phyloP scores from a whole-genome alignment of 2,329 filamentous ascomycete species.

The Achaetomium macrosporum region DNA sequence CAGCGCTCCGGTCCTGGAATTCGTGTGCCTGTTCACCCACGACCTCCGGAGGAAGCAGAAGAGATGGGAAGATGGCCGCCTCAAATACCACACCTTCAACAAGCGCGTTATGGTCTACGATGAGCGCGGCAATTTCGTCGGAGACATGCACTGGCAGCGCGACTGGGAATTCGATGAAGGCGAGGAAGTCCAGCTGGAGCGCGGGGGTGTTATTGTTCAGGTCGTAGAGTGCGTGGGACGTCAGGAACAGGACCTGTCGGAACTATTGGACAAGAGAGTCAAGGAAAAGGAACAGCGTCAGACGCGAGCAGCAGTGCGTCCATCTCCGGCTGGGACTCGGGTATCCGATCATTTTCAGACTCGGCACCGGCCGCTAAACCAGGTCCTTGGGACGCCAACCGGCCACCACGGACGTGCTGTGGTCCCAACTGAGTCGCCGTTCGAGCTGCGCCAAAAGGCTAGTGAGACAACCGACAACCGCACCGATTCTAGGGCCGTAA shows the following conservation, averaged over 20 bases:
- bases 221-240: constrained; percentile 69
- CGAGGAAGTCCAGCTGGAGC: constrained; percentile 74
- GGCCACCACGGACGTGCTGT: constrained; percentile 57
- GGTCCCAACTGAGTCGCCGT: constrained; percentile 56
- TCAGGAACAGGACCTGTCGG: constrained; percentile 70
- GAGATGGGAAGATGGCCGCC: constrained; percentile 85
- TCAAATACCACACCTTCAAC: constrained; percentile 89
- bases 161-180: constrained; percentile 67
- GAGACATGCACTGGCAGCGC: constrained; percentile 75
- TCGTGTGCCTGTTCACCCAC: constrained; percentile 78
- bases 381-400: constrained; percentile 59
- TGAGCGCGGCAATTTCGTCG: constrained; percentile 70
- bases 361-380: constrained; percentile 43
- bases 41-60: constrained; percentile 84
- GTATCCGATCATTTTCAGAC: constrained; percentile 33
- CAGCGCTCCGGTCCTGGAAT: constrained; percentile 73
- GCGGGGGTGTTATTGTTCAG: constrained; percentile 69
- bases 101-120: constrained; percentile 88
- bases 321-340: constrained; percentile 13
- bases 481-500: constrained; percentile 31
- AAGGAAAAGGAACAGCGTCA: constrained; percentile 50
- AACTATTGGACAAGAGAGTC: constrained; percentile 63
- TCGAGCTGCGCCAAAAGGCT: constrained; percentile 49
- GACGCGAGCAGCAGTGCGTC: constrained; percentile 38
- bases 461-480: constrained; percentile 19